These are phyloP conservation scores for Scedosporium dehoogii DNA, from an alignment of 2,329 filamentous ascomycete species.

Conservation along the genomic window DNA sequence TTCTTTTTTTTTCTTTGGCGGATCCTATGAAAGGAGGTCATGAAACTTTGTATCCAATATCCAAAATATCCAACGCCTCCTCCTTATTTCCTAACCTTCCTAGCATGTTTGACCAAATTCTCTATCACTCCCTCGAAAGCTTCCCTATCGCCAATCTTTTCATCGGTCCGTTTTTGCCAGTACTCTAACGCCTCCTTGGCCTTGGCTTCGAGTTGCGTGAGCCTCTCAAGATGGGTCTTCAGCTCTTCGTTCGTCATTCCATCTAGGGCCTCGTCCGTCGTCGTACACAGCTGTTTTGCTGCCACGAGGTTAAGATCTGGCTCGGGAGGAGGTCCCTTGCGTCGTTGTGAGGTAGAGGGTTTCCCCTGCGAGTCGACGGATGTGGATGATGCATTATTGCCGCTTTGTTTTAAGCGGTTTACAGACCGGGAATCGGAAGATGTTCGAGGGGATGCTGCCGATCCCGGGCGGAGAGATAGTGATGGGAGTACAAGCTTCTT, in stretches of 20 bases:
- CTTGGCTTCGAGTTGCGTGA: slow-evolving; percentile 59
- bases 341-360: slow-evolving; percentile 31
- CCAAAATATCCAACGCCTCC: not conserved
- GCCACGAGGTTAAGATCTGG: slow-evolving; percentile 72
- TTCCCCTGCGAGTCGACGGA: slow-evolving; percentile 51
- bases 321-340: slow-evolving; percentile 53
- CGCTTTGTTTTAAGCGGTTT: slow-evolving; percentile 34
- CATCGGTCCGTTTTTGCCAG: slow-evolving; percentile 79
- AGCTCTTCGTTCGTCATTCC: slow-evolving; percentile 75
- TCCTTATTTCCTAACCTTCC: slow-evolving; percentile 66
- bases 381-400: slow-evolving; percentile 44
- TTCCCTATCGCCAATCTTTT: slow-evolving; percentile 81
- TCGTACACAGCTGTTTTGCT: slow-evolving; percentile 68
- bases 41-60: not conserved
- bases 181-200: slow-evolving; percentile 75
- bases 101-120: slow-evolving; percentile 84
- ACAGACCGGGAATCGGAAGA: slow-evolving; percentile 44
- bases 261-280: slow-evolving; percentile 71
- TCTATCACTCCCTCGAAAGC: slow-evolving; percentile 96
- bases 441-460: slow-evolving; percentile 41
- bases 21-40: not conserved
- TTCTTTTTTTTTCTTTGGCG: no score
- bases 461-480: slow-evolving; percentile 54
- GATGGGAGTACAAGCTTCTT: slow-evolving; percentile 94
- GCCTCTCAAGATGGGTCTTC: slow-evolving; percentile 54